A percentile compares a stretch with the other conserved stretches of the same genome.
Evolutionary conservation across 202 grass and related monocot genomes (phyloP).

Genomic region (Dendrocalamus latiflorus): DNA sequence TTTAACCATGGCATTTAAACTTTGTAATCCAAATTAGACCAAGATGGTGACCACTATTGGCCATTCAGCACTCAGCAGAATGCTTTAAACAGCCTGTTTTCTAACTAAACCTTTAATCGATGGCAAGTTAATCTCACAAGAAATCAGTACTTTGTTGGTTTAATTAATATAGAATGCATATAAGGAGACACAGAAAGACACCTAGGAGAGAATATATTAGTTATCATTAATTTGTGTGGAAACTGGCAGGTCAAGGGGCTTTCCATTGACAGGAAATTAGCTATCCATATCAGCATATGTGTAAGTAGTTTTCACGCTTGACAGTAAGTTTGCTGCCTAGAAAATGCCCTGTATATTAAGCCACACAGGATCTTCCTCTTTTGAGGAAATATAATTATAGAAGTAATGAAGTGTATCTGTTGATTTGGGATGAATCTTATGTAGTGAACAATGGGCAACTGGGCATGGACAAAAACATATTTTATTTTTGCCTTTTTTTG

Average conservation of each 20-base stretch:
- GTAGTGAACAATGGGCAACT: background rate
- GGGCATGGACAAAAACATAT: background rate
- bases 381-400: background rate
- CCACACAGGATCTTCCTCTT: background rate
- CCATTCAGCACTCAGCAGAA: background rate
- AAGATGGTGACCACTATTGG: background rate
- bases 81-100: background rate
- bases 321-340: background rate
- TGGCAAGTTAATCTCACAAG: background rate
- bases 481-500: background rate
- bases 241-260: background rate
- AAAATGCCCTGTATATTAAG: background rate
- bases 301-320: background rate
- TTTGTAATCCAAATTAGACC: background rate
- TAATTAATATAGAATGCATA: background rate
- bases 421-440: background rate
- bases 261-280: background rate
- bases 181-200: background rate
- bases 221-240: background rate
- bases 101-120: background rate
- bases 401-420: background rate
- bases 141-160: background rate
- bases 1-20: background rate
- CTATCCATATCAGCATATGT: background rate
- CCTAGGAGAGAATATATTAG: background rate